Evolutionary conservation across 108 stramenopile genomes (phyloP).

Genomic region (Hondaea fermentalgiana): DNA sequence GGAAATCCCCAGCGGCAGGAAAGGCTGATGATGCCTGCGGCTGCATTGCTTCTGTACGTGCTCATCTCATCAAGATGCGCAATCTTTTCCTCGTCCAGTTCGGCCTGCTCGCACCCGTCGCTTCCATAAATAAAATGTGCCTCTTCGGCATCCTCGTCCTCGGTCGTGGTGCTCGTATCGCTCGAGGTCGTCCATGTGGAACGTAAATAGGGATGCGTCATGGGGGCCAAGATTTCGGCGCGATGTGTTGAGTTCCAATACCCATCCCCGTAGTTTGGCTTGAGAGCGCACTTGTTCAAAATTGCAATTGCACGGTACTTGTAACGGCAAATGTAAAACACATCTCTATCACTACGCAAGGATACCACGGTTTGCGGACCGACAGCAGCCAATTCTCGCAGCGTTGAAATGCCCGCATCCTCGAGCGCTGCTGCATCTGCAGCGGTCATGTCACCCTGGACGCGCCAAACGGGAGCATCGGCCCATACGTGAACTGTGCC

Average conservation of each 20-base stretch:
- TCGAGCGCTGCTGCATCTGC: background rate
- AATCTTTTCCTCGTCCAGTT: conserved; percentile 38
- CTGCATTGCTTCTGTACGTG: conserved; percentile 26
- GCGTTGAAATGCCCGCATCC: background rate
- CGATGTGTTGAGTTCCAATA: background rate
- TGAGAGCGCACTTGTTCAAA: background rate
- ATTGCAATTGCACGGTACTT: background rate
- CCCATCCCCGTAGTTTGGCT: background rate
- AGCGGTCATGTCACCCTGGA: background rate
- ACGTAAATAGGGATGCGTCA: background rate
- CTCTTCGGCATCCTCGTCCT: background rate
- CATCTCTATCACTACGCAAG: background rate
- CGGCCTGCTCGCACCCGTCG: conserved; percentile 43
- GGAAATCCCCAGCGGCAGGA: conserved; percentile 37
- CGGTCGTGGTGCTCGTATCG: background rate
- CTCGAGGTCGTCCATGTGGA: background rate
- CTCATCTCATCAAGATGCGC: conserved; percentile 40
- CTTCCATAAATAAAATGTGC: conserved; percentile 33
- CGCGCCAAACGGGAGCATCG: background rate
- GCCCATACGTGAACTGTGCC: background rate
- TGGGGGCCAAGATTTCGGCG: background rate
- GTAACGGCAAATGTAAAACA: background rate
- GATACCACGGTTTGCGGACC: background rate
- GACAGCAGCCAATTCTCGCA: background rate
- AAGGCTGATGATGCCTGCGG: conserved; percentile 18